These are phyloP conservation scores for Pugionium cornutum DNA, from an alignment of 345 rosid genomes.

Conservation along the genomic window DNA sequence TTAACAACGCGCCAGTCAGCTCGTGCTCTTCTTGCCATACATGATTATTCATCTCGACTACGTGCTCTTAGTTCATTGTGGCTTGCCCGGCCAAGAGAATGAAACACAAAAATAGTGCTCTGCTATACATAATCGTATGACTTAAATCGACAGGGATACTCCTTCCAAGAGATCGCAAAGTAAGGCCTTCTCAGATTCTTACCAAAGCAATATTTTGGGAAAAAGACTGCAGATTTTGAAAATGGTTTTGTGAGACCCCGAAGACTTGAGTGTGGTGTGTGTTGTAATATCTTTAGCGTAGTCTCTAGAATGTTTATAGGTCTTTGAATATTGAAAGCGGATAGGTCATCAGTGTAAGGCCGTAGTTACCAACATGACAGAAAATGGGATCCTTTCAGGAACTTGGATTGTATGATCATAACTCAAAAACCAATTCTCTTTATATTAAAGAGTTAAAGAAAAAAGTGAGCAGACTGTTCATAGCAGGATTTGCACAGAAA, in stretches of 20 bases:
- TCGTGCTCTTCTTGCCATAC: constrained; percentile 88
- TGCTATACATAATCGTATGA: constrained; percentile 18
- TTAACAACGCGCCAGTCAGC: constrained; percentile 92
- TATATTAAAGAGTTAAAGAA: not conserved
- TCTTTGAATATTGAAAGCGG: constrained; percentile 30
- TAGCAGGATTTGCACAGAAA: constrained; percentile 3
- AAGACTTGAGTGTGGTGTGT: constrained; percentile 32
- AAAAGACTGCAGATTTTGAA: constrained; percentile 30
- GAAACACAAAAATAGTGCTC: constrained; percentile 33
- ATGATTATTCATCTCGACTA: constrained; percentile 84
- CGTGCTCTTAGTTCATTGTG: constrained; percentile 98
- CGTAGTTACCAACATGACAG: constrained; percentile 33
- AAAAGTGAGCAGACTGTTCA: not conserved
- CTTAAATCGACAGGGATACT: constrained; percentile 28
- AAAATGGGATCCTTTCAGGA: constrained; percentile 29
- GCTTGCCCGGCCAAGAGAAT: constrained; percentile 96
- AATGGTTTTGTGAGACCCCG: constrained; percentile 18
- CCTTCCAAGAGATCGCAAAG: constrained; percentile 35
- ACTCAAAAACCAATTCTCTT: constrained; percentile 11
- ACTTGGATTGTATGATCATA: constrained; percentile 20
- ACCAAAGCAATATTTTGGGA: constrained; percentile 34
- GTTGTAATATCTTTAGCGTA: constrained; percentile 38
- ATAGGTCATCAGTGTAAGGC: constrained; percentile 34
- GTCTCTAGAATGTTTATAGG: constrained; percentile 33
- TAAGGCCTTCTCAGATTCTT: constrained; percentile 30